phyloP scores from a whole-genome alignment of 805 yeast genomes.

The Yarrowia phangngaensis region DNA sequence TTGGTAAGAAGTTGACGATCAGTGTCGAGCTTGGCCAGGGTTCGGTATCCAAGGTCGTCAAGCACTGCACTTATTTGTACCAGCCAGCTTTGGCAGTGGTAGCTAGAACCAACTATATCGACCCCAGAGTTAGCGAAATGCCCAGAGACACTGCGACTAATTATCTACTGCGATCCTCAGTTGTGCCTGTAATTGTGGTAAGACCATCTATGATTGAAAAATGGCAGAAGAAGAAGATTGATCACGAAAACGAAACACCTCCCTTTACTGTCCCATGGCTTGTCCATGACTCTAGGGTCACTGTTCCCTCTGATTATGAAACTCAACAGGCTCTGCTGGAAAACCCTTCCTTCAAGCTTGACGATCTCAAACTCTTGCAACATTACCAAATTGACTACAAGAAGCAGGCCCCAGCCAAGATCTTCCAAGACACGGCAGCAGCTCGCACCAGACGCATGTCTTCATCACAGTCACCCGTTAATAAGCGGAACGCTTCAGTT shows the following conservation, averaged over 20 bases:
- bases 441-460: conserved; percentile 17
- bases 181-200: conserved; percentile 24
- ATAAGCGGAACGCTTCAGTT: neutral
- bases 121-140: conserved; percentile 24
- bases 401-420: conserved; percentile 6
- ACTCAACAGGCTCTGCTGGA: conserved; percentile 15
- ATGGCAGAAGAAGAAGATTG: conserved; percentile 5
- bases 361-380: conserved; percentile 18
- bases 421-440: neutral
- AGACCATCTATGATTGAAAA: conserved; percentile 21
- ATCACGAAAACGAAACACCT: neutral
- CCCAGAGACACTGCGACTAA: conserved; percentile 23
- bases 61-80: conserved; percentile 25
- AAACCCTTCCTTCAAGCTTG: conserved; percentile 25
- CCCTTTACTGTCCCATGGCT: conserved; percentile 20
- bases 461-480: conserved; percentile 7
- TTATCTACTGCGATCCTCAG: conserved; percentile 18
- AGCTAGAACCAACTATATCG: conserved; percentile 26
- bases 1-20: conserved; percentile 16
- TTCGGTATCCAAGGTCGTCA: conserved; percentile 22
- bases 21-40: conserved; percentile 26
- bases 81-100: conserved; percentile 25
- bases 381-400: conserved; percentile 23
- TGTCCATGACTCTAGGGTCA: conserved; percentile 17
- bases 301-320: conserved; percentile 16